Evolutionary conservation across 2,329 filamentous ascomycete species (phyloP).

Genomic region (Ceratocystiopsis brevicomis): DNA sequence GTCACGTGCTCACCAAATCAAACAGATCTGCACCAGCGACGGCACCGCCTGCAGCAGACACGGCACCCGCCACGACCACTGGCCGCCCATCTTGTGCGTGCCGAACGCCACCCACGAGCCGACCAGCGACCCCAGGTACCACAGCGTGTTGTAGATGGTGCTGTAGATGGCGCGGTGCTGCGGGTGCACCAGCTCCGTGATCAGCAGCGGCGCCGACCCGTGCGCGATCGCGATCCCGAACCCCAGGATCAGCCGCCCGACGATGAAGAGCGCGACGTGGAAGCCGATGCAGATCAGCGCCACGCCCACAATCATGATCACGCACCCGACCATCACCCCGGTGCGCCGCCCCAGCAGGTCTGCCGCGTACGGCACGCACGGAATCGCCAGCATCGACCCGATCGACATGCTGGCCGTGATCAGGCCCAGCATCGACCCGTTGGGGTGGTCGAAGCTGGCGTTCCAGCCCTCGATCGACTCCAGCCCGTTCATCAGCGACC

Average conservation of each 20-base stretch:
- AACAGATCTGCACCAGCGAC: slow-evolving; percentile 7
- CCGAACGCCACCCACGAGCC: slow-evolving; percentile 11
- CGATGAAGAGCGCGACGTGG: slow-evolving; percentile 16
- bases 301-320: slow-evolving; percentile 20
- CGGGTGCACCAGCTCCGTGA: slow-evolving; percentile 7
- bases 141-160: slow-evolving; percentile 12
- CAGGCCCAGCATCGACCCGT: slow-evolving; percentile 20
- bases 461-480: slow-evolving; percentile 22
- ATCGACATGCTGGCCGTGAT: slow-evolving; percentile 26
- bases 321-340: slow-evolving; percentile 24
- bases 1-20: too few relatives aligned
- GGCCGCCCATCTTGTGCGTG: slow-evolving; percentile 4
- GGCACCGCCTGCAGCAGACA: slow-evolving; percentile 8
- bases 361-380: slow-evolving; percentile 25
- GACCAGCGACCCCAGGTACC: slow-evolving; percentile 13
- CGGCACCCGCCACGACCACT: slow-evolving; percentile 9
- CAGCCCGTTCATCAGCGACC: slow-evolving; percentile 21
- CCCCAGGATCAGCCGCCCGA: slow-evolving; percentile 8
- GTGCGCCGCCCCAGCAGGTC: slow-evolving; percentile 25
- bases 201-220: slow-evolving; percentile 6
- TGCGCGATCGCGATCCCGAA: slow-evolving; percentile 9
- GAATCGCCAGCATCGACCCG: slow-evolving; percentile 25
- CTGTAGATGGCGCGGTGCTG: slow-evolving; percentile 7
- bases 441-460: slow-evolving; percentile 15
- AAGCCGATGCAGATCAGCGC: slow-evolving; percentile 19